These are phyloP conservation scores for Sclerotinia nivalis DNA, from an alignment of 2,329 filamentous ascomycete species.

Conservation along the genomic window DNA sequence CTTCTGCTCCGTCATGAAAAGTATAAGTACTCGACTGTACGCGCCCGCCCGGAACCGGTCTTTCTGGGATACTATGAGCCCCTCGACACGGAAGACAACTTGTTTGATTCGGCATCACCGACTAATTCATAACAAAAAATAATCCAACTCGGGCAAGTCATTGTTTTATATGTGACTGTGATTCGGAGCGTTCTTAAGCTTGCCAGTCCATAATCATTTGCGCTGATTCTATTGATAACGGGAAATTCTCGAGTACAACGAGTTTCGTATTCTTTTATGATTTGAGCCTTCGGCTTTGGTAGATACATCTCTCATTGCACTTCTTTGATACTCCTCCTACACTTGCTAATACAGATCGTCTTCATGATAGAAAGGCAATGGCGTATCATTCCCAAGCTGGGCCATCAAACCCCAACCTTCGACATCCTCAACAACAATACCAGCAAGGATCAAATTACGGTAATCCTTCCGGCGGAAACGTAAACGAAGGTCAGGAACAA, in stretches of 20 bases:
- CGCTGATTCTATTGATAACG: background rate
- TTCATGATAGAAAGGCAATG: slow-evolving; percentile 19
- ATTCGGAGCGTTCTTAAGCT: slow-evolving; percentile 3
- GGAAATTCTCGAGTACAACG: background rate
- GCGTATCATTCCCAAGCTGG: slow-evolving; percentile 24
- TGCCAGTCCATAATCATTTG: background rate
- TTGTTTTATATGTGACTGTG: background rate
- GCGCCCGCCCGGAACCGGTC: background rate
- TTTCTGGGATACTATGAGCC: slow-evolving; percentile 16
- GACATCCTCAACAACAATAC: slow-evolving; percentile 10
- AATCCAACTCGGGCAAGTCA: background rate
- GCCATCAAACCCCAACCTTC: slow-evolving; percentile 20
- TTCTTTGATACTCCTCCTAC: background rate
- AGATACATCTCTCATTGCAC: background rate
- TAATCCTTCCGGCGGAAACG: background rate
- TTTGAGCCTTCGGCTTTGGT: slow-evolving; percentile 1
- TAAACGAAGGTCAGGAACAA: slow-evolving; percentile 5
- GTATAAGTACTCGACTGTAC: slow-evolving; percentile 19
- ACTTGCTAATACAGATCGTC: slow-evolving; percentile 17
- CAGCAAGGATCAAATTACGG: slow-evolving; percentile 15
- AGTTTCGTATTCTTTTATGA: background rate
- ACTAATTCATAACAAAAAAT: too few species aligned
- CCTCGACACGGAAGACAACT: slow-evolving; percentile 8
- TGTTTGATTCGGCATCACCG: slow-evolving; percentile 10
- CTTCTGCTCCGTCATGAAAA: slow-evolving; percentile 17